These are phyloP conservation scores for Strobilomyces dryophilus DNA, from an alignment of 768 basidiomycete species.

Conservation along the genomic window DNA sequence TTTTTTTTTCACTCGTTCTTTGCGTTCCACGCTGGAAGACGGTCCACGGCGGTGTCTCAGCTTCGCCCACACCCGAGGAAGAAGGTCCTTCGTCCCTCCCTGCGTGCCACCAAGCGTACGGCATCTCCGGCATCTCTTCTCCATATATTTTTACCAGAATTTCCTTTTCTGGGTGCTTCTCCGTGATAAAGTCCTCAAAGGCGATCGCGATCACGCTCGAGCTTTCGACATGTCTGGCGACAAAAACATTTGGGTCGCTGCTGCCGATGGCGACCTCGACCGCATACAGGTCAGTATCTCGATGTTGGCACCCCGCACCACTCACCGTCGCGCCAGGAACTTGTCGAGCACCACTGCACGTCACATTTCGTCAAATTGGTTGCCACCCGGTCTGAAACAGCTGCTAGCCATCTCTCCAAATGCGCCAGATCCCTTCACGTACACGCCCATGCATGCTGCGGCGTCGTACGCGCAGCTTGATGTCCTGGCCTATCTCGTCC, in stretches of 20 bases:
- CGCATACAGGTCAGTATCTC: slow-evolving; percentile 58
- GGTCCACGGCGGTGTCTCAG: not conserved
- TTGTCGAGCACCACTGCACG: slow-evolving; percentile 58
- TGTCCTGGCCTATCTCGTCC: slow-evolving; percentile 73
- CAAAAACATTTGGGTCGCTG: slow-evolving; percentile 90
- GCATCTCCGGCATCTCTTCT: slow-evolving; percentile 5
- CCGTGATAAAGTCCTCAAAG: slow-evolving; percentile 8
- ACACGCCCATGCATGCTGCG: slow-evolving; percentile 92
- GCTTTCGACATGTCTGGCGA: slow-evolving; percentile 28
- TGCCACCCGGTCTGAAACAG: slow-evolving; percentile 27
- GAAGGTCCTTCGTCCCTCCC: not conserved
- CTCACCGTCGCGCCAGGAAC: slow-evolving; percentile 37
- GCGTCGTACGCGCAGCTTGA: slow-evolving; percentile 85
- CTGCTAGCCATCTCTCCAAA: slow-evolving; percentile 63
- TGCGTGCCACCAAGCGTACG: slow-evolving; percentile 5
- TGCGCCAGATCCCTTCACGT: slow-evolving; percentile 63
- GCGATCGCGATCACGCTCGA: slow-evolving; percentile 17
- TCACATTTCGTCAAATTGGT: slow-evolving; percentile 21
- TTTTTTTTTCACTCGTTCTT: not conserved
- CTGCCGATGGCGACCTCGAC: slow-evolving; percentile 83
- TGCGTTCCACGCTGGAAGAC: not conserved
- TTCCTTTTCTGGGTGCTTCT: slow-evolving; percentile 25
- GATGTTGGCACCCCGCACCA: not conserved
- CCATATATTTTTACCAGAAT: slow-evolving; percentile 12
- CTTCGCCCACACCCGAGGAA: not conserved